phyloP scores from a whole-genome alignment of 106 monocot species.

The Dendrobium officinale region DNA sequence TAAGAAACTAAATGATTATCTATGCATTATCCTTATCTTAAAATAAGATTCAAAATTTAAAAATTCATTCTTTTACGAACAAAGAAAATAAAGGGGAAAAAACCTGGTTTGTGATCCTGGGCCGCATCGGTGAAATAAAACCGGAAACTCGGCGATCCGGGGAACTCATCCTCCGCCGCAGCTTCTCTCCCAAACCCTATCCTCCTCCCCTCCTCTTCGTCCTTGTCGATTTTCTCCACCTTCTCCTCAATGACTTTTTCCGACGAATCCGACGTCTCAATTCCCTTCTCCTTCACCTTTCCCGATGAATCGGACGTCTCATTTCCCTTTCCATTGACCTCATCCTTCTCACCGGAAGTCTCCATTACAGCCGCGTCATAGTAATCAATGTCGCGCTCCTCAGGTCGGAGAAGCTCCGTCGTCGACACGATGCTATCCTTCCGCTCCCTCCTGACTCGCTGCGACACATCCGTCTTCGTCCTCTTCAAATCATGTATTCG shows the following conservation, averaged over 20 bases:
- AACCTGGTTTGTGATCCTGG: background rate
- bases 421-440: slow-evolving; percentile 12
- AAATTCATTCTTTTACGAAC: too few relatives aligned
- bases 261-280: background rate
- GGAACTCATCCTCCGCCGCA: background rate
- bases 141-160: slow-evolving; percentile 12
- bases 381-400: slow-evolving; percentile 7
- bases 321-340: background rate
- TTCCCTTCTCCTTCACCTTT: background rate
- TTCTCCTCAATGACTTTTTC: too few relatives aligned
- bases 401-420: slow-evolving; percentile 7
- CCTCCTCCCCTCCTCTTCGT: background rate
- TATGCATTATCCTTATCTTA: too few relatives aligned
- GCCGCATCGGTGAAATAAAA: background rate
- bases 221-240: too few relatives aligned
- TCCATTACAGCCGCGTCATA: background rate
- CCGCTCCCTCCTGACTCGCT: background rate
- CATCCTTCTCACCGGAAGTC: background rate
- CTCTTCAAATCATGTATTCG: background rate
- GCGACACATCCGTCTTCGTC: background rate
- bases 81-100: too few relatives aligned
- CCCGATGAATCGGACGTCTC: too few relatives aligned
- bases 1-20: too few relatives aligned
- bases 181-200: slow-evolving; percentile 1
- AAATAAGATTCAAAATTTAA: too few relatives aligned